Evolutionary conservation across 1,139 yeast species (phyloP), one percentile per base, ranked within the genome.

Genomic region (Geotrichum klebahnii): DNA sequence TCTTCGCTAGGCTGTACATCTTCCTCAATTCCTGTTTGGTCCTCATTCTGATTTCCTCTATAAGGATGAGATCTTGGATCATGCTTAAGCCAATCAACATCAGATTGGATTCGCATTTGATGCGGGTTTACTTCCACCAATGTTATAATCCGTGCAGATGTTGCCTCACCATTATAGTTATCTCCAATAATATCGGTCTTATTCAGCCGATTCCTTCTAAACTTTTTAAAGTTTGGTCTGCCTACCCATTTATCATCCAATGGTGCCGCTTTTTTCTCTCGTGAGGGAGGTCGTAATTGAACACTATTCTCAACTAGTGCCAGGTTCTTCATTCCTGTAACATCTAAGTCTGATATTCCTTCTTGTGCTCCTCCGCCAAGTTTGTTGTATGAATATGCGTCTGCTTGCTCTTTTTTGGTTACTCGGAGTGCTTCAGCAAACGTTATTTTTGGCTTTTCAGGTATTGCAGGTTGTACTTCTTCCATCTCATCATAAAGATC

Each of bases 151-250:
- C 19, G 24, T 28, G 33, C 33, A 17, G 2, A 16, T 22, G 22
- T 12, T 17, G 14, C 8, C 17, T 16, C 16, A 20, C 31, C 22
- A 32, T 5, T 38, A 10, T 19, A n/a, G 32, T 6, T 19, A n/a
- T 12, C 31, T 8, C 12, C 31, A 28, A 8, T 12, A 12, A 10
- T 16, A 1, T 24, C 32, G 26, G 14, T 12, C 17, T 17, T 12
- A 32, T 9, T 2, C 24, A 3, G 16, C 6, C 17, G 19, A 9
- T 28, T 22, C 34, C 28, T 42, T 12, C n/a, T 10, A 20, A 48
- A 48, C 20, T 22, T 31, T 19, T 48, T 48, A 45, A 44, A 48
- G 22, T 48, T 48, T 2, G 48, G 48, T 3, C 52, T 41, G 12
- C 48, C 48, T 6, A 34, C 40, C 51, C 51, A 48, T 29, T 23